These are phyloP conservation scores for Pseudoscleropodium purum DNA, from an alignment of 225 moss, liverwort and hornwort species.

Conservation along the genomic window DNA sequence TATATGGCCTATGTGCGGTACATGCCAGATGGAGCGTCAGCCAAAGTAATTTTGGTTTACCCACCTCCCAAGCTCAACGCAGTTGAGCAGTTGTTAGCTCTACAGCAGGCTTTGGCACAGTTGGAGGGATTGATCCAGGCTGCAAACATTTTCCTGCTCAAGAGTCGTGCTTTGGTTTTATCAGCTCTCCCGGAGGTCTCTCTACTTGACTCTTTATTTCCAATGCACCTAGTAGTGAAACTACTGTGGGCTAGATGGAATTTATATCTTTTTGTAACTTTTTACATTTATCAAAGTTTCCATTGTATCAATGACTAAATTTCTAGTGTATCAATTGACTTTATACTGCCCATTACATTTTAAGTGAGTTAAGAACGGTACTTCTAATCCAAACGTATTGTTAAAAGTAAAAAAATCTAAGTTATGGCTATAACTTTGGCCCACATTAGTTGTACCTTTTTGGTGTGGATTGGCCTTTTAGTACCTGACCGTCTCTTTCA, in stretches of 20 bases:
- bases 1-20: conserved; percentile 57
- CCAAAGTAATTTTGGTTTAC: conserved; percentile 58
- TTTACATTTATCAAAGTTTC: not conserved
- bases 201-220: not conserved
- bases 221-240: not conserved
- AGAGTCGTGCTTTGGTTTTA: conserved; percentile 62
- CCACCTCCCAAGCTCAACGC: conserved; percentile 74
- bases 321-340: not conserved
- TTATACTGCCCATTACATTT: not conserved
- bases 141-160: conserved; percentile 77
- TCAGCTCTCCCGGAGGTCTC: conserved; percentile 70
- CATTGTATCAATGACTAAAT: not conserved
- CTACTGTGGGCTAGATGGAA: not conserved
- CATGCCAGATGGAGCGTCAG: conserved; percentile 33
- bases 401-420: not conserved
- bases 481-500: not conserved
- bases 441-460: not conserved
- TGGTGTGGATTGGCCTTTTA: not conserved
- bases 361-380: not conserved
- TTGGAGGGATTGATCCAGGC: conserved; percentile 72
- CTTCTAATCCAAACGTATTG: not conserved
- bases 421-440: not conserved
- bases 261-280: not conserved
- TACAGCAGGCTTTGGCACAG: conserved; percentile 75
- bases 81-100: conserved; percentile 77